Percentiles rank a stretch among this genome's conserved stretches.
phyloP scores from a whole-genome alignment of 1,284 basidiomycete genomes.

The Lignosus rhinocerotis region DNA sequence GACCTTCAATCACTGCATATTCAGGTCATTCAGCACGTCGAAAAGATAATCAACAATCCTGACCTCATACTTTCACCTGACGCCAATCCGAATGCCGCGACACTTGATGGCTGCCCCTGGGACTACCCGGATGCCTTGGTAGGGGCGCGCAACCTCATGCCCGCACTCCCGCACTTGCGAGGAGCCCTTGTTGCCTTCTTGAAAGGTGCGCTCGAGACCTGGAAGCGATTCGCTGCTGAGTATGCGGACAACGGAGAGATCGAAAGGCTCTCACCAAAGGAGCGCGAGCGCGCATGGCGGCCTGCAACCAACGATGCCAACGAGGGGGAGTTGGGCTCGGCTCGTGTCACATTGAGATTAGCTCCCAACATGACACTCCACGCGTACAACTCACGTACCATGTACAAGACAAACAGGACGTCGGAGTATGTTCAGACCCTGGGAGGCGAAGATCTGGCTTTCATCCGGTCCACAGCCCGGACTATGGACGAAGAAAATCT shows the following conservation, averaged over 20 bases:
- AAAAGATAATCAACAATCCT: slow-evolving; percentile 22
- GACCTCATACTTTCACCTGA: slow-evolving; percentile 19
- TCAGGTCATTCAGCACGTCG: slow-evolving; percentile 11
- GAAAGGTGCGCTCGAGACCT: slow-evolving; percentile 26
- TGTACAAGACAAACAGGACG: slow-evolving; percentile 8
- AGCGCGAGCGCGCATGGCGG: slow-evolving; percentile 18
- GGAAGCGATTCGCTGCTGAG: slow-evolving; percentile 24
- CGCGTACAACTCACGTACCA: slow-evolving; percentile 4
- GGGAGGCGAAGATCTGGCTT: too few relatives aligned
- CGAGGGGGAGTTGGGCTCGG: slow-evolving; percentile 16
- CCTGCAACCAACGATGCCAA: slow-evolving; percentile 26
- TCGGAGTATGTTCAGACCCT: neutral
- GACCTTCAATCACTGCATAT: slow-evolving; percentile 16
- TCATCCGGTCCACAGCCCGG: too few relatives aligned
- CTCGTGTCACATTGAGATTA: slow-evolving; percentile 6
- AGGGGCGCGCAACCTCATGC: slow-evolving; percentile 10
- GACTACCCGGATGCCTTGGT: slow-evolving; percentile 26
- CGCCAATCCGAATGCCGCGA: slow-evolving; percentile 7
- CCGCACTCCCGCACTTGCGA: slow-evolving; percentile 16
- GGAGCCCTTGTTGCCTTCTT: slow-evolving; percentile 1
- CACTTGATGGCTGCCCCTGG: slow-evolving; percentile 30
- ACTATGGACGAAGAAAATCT: too few relatives aligned
- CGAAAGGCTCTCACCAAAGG: neutral
- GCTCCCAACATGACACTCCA: slow-evolving; percentile 6
- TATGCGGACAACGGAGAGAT: slow-evolving; percentile 11